Conservation (phyloP, 1,139 yeast species). For the Lodderomyces metapsilosis region DNA sequence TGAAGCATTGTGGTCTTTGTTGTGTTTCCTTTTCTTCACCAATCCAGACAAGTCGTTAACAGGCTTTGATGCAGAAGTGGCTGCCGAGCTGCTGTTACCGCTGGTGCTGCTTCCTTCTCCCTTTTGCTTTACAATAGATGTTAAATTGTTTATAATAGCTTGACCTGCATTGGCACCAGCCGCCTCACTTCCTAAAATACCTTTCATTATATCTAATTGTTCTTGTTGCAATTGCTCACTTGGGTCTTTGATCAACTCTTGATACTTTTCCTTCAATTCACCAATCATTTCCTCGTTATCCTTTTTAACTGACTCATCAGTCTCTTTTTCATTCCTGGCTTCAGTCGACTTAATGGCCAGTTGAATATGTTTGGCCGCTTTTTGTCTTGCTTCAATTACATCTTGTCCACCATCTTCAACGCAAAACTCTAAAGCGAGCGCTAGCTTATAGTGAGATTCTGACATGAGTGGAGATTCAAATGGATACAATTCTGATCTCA, state of each 20-base stretch:
- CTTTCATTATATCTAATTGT: conserved; percentile 59
- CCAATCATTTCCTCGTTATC: conserved; percentile 51
- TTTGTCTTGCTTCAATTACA: conserved; percentile 45
- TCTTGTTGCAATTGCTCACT: conserved; percentile 49
- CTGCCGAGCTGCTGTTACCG: not conserved
- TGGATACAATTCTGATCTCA: conserved; percentile 55
- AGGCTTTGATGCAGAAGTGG: conserved; percentile 10
- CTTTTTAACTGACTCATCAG: conserved; percentile 31
- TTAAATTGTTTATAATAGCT: conserved; percentile 11
- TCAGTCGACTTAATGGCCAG: conserved; percentile 63
- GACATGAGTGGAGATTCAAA: conserved; percentile 60
- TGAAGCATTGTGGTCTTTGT: not conserved
- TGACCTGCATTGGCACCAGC: conserved; percentile 8
- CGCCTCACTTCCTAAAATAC: conserved; percentile 48
- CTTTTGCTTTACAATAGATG: conserved; percentile 17
- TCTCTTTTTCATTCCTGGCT: conserved; percentile 30
- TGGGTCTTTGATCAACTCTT: conserved; percentile 56
- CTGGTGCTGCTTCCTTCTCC: conserved; percentile 7
- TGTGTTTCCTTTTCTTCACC: conserved; percentile 31
- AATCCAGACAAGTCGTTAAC: conserved; percentile 38
- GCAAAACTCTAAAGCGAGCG: conserved; percentile 75
- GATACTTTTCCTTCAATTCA: conserved; percentile 51
- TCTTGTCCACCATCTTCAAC: conserved; percentile 37
- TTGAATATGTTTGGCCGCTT: conserved; percentile 59
- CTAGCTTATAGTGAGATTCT: conserved; percentile 79